Evolutionary conservation across 768 basidiomycete species (phyloP).

Genomic region (Pseudohyphozyma bogoriensis): DNA sequence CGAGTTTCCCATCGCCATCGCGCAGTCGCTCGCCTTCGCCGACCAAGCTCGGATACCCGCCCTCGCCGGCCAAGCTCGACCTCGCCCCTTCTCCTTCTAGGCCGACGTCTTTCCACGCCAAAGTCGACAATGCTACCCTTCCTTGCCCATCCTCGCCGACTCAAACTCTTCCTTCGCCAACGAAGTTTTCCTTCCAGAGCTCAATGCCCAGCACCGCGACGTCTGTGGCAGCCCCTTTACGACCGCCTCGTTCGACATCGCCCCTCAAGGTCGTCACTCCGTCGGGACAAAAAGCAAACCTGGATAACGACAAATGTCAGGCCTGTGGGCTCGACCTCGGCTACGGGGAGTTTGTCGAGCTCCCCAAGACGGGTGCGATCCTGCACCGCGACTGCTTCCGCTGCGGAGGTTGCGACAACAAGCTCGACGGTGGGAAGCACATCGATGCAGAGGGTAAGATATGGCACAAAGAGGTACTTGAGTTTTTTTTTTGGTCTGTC

Average conservation of each 20-base stretch:
- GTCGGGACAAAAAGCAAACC: neutral
- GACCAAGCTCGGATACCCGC: too few species aligned
- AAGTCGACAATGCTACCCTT: too few species aligned
- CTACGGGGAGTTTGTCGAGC: conserved; percentile 18
- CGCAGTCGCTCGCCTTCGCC: too few species aligned
- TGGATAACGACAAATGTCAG: neutral
- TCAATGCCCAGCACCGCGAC: neutral
- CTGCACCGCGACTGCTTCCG: conserved; percentile 17
- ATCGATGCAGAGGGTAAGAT: conserved; percentile 7
- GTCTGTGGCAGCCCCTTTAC: too few species aligned
- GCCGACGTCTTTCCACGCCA: too few species aligned
- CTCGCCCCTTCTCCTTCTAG: neutral
- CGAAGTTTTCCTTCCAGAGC: too few species aligned
- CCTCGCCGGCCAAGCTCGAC: neutral
- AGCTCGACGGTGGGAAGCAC: conserved; percentile 6
- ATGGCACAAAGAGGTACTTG: conserved; percentile 6
- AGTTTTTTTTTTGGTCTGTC: neutral
- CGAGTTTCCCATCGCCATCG: too few species aligned
- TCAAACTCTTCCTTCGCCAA: too few species aligned
- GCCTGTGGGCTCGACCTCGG: conserved; percentile 7
- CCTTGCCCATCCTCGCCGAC: too few species aligned
- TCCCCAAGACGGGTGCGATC: neutral
- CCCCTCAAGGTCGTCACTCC: neutral
- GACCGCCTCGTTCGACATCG: neutral
- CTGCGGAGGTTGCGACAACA: conserved; percentile 10